These are phyloP conservation scores for Thelonectria blattea DNA, from an alignment of 2,329 filamentous ascomycete species.

Conservation along the genomic window DNA sequence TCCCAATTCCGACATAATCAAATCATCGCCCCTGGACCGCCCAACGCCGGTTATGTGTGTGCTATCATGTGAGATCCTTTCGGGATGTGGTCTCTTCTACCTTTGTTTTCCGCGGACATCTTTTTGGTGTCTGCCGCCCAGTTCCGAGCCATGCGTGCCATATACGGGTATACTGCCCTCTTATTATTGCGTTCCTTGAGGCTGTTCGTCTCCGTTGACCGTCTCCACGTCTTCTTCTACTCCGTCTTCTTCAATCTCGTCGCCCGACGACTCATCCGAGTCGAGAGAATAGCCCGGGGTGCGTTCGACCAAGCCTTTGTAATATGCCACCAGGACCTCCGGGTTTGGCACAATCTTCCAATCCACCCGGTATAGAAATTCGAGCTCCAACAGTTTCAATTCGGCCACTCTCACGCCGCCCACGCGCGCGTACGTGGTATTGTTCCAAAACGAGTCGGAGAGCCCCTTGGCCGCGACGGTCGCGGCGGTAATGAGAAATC, in stretches of 20 bases:
- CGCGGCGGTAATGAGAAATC: slow-evolving; percentile 93
- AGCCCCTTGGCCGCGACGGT: slow-evolving; percentile 96
- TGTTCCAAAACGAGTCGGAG: slow-evolving; percentile 98
- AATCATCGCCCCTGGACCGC: slow-evolving; percentile 22
- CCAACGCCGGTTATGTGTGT: slow-evolving; percentile 33
- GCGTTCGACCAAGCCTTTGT: slow-evolving; percentile 79
- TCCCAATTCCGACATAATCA: slow-evolving; percentile 21
- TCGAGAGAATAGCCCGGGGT: slow-evolving; percentile 63
- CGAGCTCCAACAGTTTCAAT: slow-evolving; percentile 87
- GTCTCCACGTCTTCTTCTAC: slow-evolving; percentile 29
- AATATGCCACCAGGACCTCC: slow-evolving; percentile 92
- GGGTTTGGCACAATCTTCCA: slow-evolving; percentile 98
- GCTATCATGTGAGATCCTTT: slow-evolving; percentile 26
- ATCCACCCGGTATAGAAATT: slow-evolving; percentile 89
- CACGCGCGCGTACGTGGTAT: slow-evolving; percentile 92
- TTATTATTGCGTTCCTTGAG: slow-evolving; percentile 12
- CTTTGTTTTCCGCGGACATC: slow-evolving; percentile 5
- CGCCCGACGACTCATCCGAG: slow-evolving; percentile 42
- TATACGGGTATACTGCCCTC: slow-evolving; percentile 8
- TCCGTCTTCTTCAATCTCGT: slow-evolving; percentile 34
- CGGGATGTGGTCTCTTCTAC: slow-evolving; percentile 19
- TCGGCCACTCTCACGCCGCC: slow-evolving; percentile 91
- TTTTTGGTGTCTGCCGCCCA: slow-evolving; percentile 1
- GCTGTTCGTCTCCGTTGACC: slow-evolving; percentile 1
- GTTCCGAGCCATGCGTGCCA: slow-evolving; percentile 1